Evolutionary conservation across 768 basidiomycete species (phyloP).

Genomic region (Trametes coccinea): DNA sequence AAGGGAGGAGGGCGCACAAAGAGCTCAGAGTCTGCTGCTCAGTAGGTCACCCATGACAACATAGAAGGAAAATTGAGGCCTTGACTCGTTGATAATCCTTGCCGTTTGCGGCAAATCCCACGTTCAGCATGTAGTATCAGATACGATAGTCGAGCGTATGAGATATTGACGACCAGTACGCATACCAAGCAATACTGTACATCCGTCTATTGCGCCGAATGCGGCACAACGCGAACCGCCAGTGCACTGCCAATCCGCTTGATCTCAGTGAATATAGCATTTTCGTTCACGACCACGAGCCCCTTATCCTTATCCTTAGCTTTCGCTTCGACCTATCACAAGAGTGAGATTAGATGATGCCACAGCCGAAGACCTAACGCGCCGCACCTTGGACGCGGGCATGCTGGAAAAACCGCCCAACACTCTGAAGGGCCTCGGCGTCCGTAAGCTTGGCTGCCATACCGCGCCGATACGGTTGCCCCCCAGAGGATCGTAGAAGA

Average conservation of each 20-base stretch:
- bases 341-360: neutral
- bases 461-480: conserved; percentile 78
- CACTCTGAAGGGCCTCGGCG: conserved; percentile 71
- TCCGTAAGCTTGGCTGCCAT: conserved; percentile 77
- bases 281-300: conserved; percentile 65
- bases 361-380: neutral
- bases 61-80: no score
- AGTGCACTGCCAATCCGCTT: conserved; percentile 72
- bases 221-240: conserved; percentile 41
- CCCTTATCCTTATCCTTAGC: conserved; percentile 50
- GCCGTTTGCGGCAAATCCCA: no score
- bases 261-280: conserved; percentile 71
- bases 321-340: conserved; percentile 12
- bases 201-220: neutral
- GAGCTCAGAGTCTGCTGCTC: no score
- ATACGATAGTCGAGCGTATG: no score
- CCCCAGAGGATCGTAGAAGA: conserved; percentile 85
- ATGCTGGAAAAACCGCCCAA: conserved; percentile 77
- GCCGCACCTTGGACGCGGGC: conserved; percentile 44
- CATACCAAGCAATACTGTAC: no score
- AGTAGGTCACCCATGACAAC: no score
- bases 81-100: no score
- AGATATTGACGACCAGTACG: no score
- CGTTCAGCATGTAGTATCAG: no score
- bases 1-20: no score